phyloP scores from a whole-genome alignment of 1,284 basidiomycete species.

The Irpex sp. region DNA sequence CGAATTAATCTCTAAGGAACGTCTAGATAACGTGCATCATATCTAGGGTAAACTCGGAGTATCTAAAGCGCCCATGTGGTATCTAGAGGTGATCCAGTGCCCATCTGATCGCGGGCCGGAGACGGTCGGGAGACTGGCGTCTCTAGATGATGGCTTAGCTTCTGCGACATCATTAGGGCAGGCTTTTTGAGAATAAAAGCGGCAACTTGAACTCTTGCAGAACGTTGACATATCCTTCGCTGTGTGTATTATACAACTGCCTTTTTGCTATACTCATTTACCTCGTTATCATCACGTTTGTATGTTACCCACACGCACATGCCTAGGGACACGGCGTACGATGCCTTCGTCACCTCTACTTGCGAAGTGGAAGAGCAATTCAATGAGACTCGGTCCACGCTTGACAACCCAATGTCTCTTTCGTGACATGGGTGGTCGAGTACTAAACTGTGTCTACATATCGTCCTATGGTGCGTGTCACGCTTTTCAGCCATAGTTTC shows the following conservation, averaged over 20 bases:
- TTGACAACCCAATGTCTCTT: slow-evolving; percentile 19
- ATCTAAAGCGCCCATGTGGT: background rate
- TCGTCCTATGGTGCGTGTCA: slow-evolving; percentile 1
- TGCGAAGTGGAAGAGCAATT: slow-evolving; percentile 18
- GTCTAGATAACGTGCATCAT: too few species aligned
- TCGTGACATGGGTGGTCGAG: slow-evolving; percentile 18
- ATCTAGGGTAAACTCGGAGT: too few species aligned
- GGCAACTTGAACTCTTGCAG: too few species aligned
- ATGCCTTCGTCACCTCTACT: slow-evolving; percentile 22
- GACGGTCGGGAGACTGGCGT: too few species aligned
- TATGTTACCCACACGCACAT: slow-evolving; percentile 12
- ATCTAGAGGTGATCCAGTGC: background rate
- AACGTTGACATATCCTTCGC: too few species aligned
- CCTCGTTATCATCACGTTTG: too few species aligned
- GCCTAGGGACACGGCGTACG: slow-evolving; percentile 19
- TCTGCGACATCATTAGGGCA: too few species aligned
- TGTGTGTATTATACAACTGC: too few species aligned
- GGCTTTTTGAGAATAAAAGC: too few species aligned
- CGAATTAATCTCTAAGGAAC: background rate
- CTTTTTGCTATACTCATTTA: too few species aligned
- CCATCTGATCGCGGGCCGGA: too few species aligned
- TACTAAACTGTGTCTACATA: slow-evolving; percentile 21
- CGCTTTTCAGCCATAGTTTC: background rate
- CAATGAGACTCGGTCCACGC: slow-evolving; percentile 19
- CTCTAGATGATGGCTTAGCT: too few species aligned